These are phyloP conservation scores for Phanerochaete sordida DNA, from an alignment of 768 basidiomycete species.

Conservation along the genomic window DNA sequence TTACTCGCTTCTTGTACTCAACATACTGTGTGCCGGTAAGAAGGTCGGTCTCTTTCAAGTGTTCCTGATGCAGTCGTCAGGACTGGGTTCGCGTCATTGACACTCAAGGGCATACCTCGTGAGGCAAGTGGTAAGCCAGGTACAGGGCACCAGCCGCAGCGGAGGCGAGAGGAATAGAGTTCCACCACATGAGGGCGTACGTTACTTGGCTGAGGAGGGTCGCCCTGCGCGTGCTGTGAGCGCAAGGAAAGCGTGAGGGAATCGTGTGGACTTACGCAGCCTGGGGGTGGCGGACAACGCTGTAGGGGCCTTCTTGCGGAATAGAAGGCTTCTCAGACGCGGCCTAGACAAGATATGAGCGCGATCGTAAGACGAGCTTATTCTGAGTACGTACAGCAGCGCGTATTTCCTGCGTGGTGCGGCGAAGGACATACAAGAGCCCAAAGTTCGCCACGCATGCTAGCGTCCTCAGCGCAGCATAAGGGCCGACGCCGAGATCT, in stretches of 20 bases:
- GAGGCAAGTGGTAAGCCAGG: slow-evolving; percentile 7
- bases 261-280: slow-evolving; percentile 26
- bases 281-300: slow-evolving; percentile 33
- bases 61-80: slow-evolving; percentile 5
- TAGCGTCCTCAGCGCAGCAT: slow-evolving; percentile 24
- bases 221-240: slow-evolving; percentile 1
- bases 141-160: slow-evolving; percentile 1
- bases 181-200: slow-evolving; percentile 16
- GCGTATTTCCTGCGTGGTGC: not conserved
- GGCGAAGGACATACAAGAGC: slow-evolving; percentile 4
- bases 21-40: slow-evolving; percentile 5
- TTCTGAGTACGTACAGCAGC: slow-evolving; percentile 3
- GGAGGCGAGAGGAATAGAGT: slow-evolving; percentile 5
- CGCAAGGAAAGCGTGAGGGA: not conserved
- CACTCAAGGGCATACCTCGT: slow-evolving; percentile 4
- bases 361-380: not conserved
- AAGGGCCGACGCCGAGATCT: slow-evolving; percentile 25
- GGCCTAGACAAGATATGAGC: not conserved
- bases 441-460: slow-evolving; percentile 23
- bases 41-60: slow-evolving; percentile 3
- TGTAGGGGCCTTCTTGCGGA: slow-evolving; percentile 31
- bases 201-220: slow-evolving; percentile 5
- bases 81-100: not conserved
- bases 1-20: slow-evolving; percentile 8
- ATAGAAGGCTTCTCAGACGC: slow-evolving; percentile 27